Evolutionary conservation across 495 filamentous ascomycete genomes (phyloP), one percentile per base, ranked within the genome.

Genomic region (Neurospora discreta): DNA sequence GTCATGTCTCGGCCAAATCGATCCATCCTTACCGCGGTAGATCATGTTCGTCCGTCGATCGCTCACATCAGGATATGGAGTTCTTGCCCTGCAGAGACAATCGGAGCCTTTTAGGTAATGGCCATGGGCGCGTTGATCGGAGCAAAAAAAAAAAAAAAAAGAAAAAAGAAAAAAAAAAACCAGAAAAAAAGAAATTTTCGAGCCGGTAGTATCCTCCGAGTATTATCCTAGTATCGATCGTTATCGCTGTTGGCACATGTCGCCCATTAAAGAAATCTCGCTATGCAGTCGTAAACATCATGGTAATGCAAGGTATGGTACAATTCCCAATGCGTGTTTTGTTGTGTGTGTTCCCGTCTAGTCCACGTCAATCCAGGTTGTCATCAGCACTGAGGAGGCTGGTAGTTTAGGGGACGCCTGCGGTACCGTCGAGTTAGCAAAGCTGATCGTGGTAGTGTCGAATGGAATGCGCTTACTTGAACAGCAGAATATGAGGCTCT

Each of bases 401-500:
- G 90, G 80, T 92, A 96, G 80, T 95, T 93, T 73, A 95, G 90
- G 42, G 93, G 92, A 70, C 93, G 90, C 83, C 93, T 96, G 74
- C 18, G 23, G 20, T 30, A 7, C 52, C 52, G 3, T 65, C 6
- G 0, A 23, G 36, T 52, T 71, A 69, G 70, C 71, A 68, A 10
- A 72, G 41, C 36, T 13, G 6, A 36, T 44, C 38, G 30, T 36
- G 10, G 70, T 26, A 65, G 70, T 23, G 10, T 46, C 43, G n/a
- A n/a, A 33, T 67, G 36, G 18, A 46, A 18, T 16, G 26, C 10
- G 82, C 92, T 81, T 81, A 98, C 95, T 99, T 99, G 87, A 99
- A 99, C 16, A 99, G 87, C 39, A 99, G 88, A 73, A 99, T 98
- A 76, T 99, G 95, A 68, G 95, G 95, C 84, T 99, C 95, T 42